Conservation (phyloP, 257 asterid genomes). For the Solanum gandarillasii region DNA sequence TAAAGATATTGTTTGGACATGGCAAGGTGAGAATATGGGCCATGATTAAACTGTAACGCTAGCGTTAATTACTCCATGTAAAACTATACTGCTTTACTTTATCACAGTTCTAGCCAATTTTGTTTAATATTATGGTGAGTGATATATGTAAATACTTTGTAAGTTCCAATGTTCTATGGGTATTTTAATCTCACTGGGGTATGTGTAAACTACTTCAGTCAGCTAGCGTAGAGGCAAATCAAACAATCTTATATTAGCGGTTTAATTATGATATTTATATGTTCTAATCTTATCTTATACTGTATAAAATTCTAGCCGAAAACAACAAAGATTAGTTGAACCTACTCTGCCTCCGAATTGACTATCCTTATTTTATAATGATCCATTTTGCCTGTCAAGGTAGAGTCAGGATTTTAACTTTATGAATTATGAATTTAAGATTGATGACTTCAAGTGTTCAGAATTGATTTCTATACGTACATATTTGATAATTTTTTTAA, state of each 20-base stretch:
- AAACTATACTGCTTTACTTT: background rate
- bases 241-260: background rate
- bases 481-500: too few relatives aligned
- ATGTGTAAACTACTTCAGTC: background rate
- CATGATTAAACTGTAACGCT: constrained; percentile 2
- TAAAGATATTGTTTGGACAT: constrained; percentile 86
- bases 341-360: background rate
- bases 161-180: background rate
- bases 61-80: background rate
- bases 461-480: too few relatives aligned
- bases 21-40: constrained; percentile 71
- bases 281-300: background rate
- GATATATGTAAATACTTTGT: background rate
- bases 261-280: background rate
- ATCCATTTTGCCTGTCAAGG: background rate
- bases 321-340: background rate
- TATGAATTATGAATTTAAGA: background rate
- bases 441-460: background rate
- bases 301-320: background rate
- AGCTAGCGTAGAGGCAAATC: background rate
- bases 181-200: background rate
- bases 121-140: background rate
- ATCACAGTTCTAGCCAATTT: background rate
- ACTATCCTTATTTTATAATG: background rate
- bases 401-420: accelerated